Percentiles rank a stretch among this genome's conserved stretches.
Conservation (phyloP, 257 asterid genomes). For the Lithospermum erythrorhizon region DNA sequence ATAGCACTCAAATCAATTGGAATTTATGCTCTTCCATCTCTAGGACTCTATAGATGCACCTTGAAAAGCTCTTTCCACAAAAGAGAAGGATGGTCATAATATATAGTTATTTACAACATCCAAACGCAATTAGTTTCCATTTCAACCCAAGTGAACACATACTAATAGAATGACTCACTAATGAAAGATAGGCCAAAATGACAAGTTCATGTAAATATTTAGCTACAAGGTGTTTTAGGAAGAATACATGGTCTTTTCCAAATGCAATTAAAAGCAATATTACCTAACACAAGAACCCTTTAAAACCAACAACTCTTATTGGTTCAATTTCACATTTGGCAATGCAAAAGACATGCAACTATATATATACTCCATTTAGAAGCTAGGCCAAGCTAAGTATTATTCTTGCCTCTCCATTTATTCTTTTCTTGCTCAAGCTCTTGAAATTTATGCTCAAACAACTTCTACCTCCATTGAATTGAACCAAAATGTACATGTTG, state of each 20-base stretch:
- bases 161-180: no score
- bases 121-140: conserved; percentile 33
- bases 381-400: conserved; percentile 2
- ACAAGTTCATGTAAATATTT: no score
- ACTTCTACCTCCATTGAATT: background rate
- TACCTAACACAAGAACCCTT: background rate
- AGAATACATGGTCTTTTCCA: conserved; percentile 26
- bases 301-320: background rate
- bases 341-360: conserved; percentile 2
- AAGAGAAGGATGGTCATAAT: conserved; percentile 16
- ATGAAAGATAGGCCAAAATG: no score
- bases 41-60: no score
- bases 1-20: background rate
- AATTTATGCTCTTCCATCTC: no score
- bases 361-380: background rate
- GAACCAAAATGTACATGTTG: conserved; percentile 11
- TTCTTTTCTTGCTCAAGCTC: background rate
- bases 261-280: conserved; percentile 18
- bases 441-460: background rate
- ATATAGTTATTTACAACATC: conserved; percentile 17
- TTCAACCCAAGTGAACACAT: conserved; percentile 5
- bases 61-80: no score
- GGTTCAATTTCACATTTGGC: conserved; percentile 4
- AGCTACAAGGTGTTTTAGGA: background rate
- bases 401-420: background rate